A percentile compares a stretch with the other conserved stretches of the same genome.
Conservation (phyloP, 2,329 filamentous ascomycete genomes). For the Penicillium verrucosum region DNA sequence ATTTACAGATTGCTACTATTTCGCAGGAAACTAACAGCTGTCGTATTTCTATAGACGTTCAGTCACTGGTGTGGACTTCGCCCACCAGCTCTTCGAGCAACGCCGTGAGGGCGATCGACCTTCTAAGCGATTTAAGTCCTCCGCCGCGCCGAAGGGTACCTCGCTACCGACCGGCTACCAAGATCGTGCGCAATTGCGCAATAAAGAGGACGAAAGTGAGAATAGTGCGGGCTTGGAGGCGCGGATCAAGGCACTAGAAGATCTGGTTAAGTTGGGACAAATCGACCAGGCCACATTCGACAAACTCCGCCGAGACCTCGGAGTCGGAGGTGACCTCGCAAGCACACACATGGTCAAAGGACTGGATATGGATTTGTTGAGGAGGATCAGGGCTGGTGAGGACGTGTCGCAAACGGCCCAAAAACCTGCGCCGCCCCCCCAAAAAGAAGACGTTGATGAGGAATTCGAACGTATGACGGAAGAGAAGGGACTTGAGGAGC, state of each 20-base stretch:
- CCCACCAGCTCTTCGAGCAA: constrained; percentile 76
- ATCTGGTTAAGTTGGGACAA: constrained; percentile 76
- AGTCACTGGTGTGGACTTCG: constrained; percentile 68
- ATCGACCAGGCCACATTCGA: constrained; percentile 80
- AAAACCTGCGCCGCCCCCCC: constrained; percentile 24
- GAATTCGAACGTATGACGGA: constrained; percentile 50
- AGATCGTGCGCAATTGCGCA: constrained; percentile 70
- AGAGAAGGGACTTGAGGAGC: constrained; percentile 33
- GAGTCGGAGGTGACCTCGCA: constrained; percentile 70
- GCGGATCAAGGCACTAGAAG: constrained; percentile 74
- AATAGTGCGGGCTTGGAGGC: constrained; percentile 55
- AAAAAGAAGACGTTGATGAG: constrained; percentile 58
- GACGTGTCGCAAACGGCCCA: constrained; percentile 49
- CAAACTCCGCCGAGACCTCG: constrained; percentile 68
- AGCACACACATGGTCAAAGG: constrained; percentile 91
- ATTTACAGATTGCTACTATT: not conserved
- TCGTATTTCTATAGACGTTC: constrained; percentile 55
- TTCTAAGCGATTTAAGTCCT: constrained; percentile 71
- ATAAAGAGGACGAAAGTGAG: constrained; percentile 54
- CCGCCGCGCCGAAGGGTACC: constrained; percentile 74
- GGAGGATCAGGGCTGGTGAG: constrained; percentile 45
- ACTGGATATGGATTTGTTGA: constrained; percentile 72
- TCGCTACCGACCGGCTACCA: constrained; percentile 77
- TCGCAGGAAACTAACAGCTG: not conserved
- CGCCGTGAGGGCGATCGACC: constrained; percentile 54